A percentile compares a stretch with the other conserved stretches of the same genome.
Evolutionary conservation across 768 basidiomycete species (phyloP).

Genomic region (Suillus bovinus): DNA sequence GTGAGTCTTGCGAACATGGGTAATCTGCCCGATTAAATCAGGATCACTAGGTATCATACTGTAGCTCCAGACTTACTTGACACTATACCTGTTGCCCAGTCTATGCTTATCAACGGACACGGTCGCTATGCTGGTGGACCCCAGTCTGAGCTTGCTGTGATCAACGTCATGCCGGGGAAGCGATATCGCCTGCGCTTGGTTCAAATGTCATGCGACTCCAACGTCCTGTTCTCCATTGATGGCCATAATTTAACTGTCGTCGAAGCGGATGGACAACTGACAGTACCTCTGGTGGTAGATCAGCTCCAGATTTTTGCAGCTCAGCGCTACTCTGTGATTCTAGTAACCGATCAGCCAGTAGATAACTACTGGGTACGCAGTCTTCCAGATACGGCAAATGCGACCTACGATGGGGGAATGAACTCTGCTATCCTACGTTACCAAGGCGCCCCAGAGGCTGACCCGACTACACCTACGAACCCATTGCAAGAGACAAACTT

Average conservation of each 20-base stretch:
- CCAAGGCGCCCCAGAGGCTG: constrained; percentile 35
- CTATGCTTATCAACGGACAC: constrained; percentile 41
- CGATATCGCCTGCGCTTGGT: constrained; percentile 41
- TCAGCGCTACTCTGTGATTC: constrained; percentile 33
- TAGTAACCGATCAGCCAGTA: constrained; percentile 33
- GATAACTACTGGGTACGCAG: constrained; percentile 52
- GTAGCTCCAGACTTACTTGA: too few species aligned
- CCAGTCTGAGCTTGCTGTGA: constrained; percentile 31
- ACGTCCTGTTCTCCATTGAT: constrained; percentile 47
- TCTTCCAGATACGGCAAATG: constrained; percentile 22
- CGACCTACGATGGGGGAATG: constrained; percentile 38
- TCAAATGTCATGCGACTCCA: constrained; percentile 41
- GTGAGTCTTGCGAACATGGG: constrained; percentile 12
- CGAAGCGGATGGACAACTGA: constrained; percentile 45
- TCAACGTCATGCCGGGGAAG: constrained; percentile 33
- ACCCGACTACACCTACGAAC: constrained; percentile 39
- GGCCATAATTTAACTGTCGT: constrained; percentile 46
- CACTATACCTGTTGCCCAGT: too few species aligned
- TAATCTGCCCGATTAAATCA: background rate
- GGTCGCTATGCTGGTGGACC: constrained; percentile 39
- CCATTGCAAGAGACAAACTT: constrained; percentile 35
- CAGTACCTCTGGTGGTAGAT: constrained; percentile 42
- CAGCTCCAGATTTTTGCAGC: constrained; percentile 38
- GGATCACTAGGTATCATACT: constrained; percentile 19
- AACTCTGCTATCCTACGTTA: constrained; percentile 60